Conservation (phyloP, 169 alveolate genomes). For the Plasmodium sp. region DNA sequence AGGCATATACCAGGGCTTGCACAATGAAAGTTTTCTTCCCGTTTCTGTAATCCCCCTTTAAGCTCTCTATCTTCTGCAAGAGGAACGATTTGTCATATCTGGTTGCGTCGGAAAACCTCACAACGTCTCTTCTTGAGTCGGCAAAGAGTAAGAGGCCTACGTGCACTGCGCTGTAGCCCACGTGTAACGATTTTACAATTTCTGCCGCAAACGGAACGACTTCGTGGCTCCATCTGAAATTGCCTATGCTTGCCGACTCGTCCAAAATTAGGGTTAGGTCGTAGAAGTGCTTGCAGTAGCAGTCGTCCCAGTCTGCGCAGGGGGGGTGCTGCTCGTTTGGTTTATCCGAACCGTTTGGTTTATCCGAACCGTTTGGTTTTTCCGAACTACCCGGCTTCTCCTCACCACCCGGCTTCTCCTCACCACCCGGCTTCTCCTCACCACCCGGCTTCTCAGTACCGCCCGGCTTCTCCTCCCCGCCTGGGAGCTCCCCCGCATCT, state of each 20-base stretch:
- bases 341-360: background rate
- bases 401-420: background rate
- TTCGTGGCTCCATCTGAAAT: conserved; percentile 40
- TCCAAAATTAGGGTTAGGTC: conserved; percentile 64
- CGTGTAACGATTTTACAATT: conserved; percentile 18
- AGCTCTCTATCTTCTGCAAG: conserved; percentile 13
- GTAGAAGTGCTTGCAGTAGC: conserved; percentile 56
- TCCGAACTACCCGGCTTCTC: background rate
- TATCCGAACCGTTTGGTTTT: background rate
- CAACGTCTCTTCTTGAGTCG: conserved; percentile 35
- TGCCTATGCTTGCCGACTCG: conserved; percentile 65
- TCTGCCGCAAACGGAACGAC: conserved; percentile 59
- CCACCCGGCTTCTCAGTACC: background rate
- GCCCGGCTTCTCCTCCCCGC: background rate
- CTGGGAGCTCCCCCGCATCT: conserved; percentile 4
- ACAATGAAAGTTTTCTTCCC: conserved; percentile 36
- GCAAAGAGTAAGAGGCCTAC: conserved; percentile 50
- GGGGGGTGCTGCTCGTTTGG: conserved; percentile 6
- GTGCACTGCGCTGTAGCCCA: conserved; percentile 20
- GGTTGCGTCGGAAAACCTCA: conserved; percentile 26
- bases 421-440: background rate
- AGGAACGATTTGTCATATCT: conserved; percentile 35
- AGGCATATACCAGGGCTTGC: conserved; percentile 29
- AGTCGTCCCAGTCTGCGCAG: conserved; percentile 17
- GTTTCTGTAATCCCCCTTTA: conserved; percentile 21